A percentile compares a stretch with the other conserved stretches of the same genome.
Conservation (phyloP, 2,329 filamentous ascomycete species). For the Calonectria pauciramosa region DNA sequence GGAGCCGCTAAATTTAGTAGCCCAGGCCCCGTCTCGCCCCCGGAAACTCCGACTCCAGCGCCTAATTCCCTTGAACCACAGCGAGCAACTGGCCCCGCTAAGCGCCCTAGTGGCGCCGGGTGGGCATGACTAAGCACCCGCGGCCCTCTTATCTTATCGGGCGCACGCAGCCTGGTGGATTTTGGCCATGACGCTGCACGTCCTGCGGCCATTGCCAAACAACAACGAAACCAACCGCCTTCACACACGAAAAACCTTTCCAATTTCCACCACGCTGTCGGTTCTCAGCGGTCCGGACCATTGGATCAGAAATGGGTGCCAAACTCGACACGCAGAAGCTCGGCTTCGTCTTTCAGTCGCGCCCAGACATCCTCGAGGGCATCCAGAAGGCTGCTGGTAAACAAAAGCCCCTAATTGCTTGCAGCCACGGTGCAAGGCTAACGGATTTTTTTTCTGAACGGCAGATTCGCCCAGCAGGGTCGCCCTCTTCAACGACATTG, state of each 20-base stretch:
- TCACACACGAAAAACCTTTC: conserved; percentile 3
- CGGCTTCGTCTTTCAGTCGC: conserved; percentile 65
- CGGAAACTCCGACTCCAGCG: conserved; percentile 24
- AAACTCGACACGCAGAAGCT: conserved; percentile 65
- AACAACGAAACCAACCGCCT: conserved; percentile 20
- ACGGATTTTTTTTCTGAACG: conserved; percentile 19
- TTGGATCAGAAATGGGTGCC: conserved; percentile 54
- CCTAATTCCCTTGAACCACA: conserved; percentile 29
- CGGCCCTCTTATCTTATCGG: conserved; percentile 45
- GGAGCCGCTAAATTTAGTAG: conserved; percentile 10
- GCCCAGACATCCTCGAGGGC: conserved; percentile 68
- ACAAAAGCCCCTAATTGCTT: conserved; percentile 41
- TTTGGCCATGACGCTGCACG: conserved; percentile 42
- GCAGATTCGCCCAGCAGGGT: conserved; percentile 65
- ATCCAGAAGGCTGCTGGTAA: conserved; percentile 68
- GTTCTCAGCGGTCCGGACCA: conserved; percentile 19
- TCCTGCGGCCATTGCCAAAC: conserved; percentile 16
- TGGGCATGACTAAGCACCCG: conserved; percentile 40
- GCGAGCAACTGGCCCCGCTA: conserved; percentile 4
- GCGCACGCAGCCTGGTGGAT: conserved; percentile 16
- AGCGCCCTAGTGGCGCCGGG: conserved; percentile 2
- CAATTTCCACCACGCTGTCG: conserved; percentile 36
- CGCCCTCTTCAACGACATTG: conserved; percentile 70
- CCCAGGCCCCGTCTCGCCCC: background rate
- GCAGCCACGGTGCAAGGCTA: conserved; percentile 18